Base-by-base conservation (phyloP, 2,329 filamentous ascomycete species). In the Pseudogymnoascus sp. region DNA sequence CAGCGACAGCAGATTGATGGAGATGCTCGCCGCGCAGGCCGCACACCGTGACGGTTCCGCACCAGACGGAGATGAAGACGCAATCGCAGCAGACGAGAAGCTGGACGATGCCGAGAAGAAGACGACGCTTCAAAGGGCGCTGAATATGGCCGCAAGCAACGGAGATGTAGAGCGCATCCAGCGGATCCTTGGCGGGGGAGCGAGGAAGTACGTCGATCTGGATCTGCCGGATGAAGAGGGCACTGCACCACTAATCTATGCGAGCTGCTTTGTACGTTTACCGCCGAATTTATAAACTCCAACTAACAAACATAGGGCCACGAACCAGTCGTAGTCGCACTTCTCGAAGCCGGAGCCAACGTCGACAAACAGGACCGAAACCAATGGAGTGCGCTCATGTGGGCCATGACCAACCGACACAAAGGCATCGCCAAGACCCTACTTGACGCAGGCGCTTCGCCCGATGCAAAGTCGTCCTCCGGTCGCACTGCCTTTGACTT, bases 331-430 rank as follows among this genome's bases (percentile, higher is more conserved):
- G 94, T 97, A 25, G 83, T 88, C 63, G 85, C 88, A 38, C 82
- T 99, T 60, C 84, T 99, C 60, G 84, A 91, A 63, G 91, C 91
- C 8, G 92, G 93, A 25, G 93, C 89, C 39, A 84, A 91, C 69
- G 92, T 97, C 60, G 92, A 99, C 76, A 88, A 88, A 70, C 93
- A 97, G 75, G 94, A 99, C 73, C 90, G 88, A 66, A 97, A 97
- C 72, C 89, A 95, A 72, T 99, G 94, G 94, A 97, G 91, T 70
- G 90, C 94, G 12, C 81, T 99, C 65, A 99, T 99, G 92, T 99
- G 94, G 94, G 93, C 94, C 59, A 97, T 97, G 91, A 99, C 94
- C 62, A 99, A 99, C 75, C 81, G 92, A 63, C 94, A 99, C 76
- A 97, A 97, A 76, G 87, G 87, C 58, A 99, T 99, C 68, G 92